A percentile compares a stretch with the other conserved stretches of the same genome.
Conservation (phyloP, 805 yeast genomes). For the Teunomyces panamensis region DNA sequence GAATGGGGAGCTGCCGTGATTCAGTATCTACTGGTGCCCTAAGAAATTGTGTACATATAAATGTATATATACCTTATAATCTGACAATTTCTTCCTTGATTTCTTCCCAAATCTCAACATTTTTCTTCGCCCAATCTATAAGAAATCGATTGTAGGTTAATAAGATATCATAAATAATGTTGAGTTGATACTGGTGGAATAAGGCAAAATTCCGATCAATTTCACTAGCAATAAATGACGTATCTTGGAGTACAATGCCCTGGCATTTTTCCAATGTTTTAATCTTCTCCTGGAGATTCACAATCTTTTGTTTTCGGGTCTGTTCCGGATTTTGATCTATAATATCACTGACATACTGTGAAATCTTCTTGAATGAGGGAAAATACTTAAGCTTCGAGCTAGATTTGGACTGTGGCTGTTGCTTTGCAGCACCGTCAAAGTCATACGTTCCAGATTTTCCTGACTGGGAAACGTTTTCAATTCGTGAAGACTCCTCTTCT, state of each 20-base stretch:
- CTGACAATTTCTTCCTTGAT: constrained; percentile 42
- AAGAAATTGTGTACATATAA: neutral
- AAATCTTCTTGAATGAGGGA: constrained; percentile 48
- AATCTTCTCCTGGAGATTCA: constrained; percentile 49
- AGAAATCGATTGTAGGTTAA: constrained; percentile 53
- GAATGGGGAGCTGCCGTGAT: constrained; percentile 70
- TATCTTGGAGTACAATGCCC: constrained; percentile 38
- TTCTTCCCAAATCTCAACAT: constrained; percentile 65
- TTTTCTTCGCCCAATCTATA: constrained; percentile 64
- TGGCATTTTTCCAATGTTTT: constrained; percentile 51
- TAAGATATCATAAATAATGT: constrained; percentile 51
- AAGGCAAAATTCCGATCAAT: constrained; percentile 45
- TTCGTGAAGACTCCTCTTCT: constrained; percentile 27
- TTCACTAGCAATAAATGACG: constrained; percentile 41
- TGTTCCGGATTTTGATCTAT: constrained; percentile 67
- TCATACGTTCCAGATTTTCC: constrained; percentile 21
- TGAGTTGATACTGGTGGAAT: constrained; percentile 50
- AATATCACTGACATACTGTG: constrained; percentile 53
- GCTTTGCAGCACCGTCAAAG: constrained; percentile 10
- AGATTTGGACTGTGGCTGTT: constrained; percentile 6
- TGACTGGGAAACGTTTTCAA: constrained; percentile 21
- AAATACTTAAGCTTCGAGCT: constrained; percentile 43
- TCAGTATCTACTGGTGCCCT: constrained; percentile 8
- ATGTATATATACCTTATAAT: constrained; percentile 11
- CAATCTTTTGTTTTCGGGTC: constrained; percentile 54